These are phyloP conservation scores for Inonotus obliquus DNA, from an alignment of 1,284 basidiomycete genomes.

Conservation along the genomic window DNA sequence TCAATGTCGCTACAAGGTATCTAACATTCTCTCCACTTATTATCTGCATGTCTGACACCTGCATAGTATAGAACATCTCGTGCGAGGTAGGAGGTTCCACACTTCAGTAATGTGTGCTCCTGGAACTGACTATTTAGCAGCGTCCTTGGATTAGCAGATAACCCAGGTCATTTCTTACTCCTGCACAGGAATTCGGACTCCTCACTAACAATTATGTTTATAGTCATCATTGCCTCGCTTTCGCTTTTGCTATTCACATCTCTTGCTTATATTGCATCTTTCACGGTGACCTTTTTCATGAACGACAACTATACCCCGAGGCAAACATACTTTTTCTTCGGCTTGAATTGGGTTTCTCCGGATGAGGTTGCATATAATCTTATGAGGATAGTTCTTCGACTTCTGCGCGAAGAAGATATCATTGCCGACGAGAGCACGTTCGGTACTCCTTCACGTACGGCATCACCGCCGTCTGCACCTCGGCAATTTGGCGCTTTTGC, in stretches of 20 bases:
- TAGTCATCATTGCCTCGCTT: slow-evolving; percentile 62
- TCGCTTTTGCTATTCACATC: slow-evolving; percentile 61
- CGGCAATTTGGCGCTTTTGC: slow-evolving; percentile 42
- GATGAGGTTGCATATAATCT: slow-evolving; percentile 57
- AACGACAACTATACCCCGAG: slow-evolving; percentile 40
- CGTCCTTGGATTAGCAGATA: slow-evolving; percentile 65
- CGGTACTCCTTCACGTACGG: slow-evolving; percentile 19
- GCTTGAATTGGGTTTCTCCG: slow-evolving; percentile 49
- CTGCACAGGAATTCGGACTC: not conserved
- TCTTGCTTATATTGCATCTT: slow-evolving; percentile 67
- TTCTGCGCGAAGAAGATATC: slow-evolving; percentile 54
- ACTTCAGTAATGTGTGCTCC: not conserved
- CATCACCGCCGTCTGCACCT: slow-evolving; percentile 21
- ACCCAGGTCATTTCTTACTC: slow-evolving; percentile 47
- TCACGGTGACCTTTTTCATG: slow-evolving; percentile 63
- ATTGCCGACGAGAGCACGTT: slow-evolving; percentile 37
- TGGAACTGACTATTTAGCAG: slow-evolving; percentile 8
- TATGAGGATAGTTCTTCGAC: slow-evolving; percentile 56
- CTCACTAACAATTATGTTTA: slow-evolving; percentile 6
- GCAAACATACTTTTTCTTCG: slow-evolving; percentile 32
- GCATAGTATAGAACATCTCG: slow-evolving; percentile 61
- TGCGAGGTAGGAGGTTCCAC: slow-evolving; percentile 32
- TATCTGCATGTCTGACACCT: not conserved
- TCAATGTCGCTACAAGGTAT: slow-evolving; percentile 56
- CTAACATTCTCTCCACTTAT: not conserved